Evolutionary conservation across 345 rosid species (phyloP).

Genomic region (Carallia pectinifolia): DNA sequence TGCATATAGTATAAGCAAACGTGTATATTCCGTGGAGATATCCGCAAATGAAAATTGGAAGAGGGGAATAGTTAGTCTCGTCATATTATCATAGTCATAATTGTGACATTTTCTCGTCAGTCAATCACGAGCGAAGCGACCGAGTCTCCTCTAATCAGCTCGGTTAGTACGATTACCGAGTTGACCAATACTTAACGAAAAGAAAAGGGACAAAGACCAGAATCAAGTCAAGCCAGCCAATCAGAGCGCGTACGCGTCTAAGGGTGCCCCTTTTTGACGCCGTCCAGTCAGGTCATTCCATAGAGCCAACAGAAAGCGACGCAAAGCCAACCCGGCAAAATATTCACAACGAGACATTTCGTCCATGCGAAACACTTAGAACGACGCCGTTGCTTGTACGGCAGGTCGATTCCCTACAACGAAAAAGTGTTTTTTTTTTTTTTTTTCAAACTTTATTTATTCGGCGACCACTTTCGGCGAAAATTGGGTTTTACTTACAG

Average conservation of each 20-base stretch:
- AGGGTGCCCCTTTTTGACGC: conserved; percentile 1
- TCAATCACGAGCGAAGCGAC: not conserved
- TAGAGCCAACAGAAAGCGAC: not conserved
- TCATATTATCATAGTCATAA: too few species aligned
- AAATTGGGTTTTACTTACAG: conserved; percentile 25
- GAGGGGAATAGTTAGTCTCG: too few species aligned
- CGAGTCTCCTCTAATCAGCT: not conserved
- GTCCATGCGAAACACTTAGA: not conserved
- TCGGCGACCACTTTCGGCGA: conserved; percentile 45
- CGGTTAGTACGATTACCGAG: too few species aligned
- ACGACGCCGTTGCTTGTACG: conserved; percentile 11
- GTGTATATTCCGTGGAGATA: too few species aligned
- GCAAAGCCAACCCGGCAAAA: not conserved
- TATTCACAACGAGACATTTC: not conserved
- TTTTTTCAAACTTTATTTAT: conserved; percentile 3
- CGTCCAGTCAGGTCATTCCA: not conserved
- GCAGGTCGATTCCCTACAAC: conserved; percentile 20
- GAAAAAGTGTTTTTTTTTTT: not conserved
- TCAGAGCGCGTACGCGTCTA: not conserved
- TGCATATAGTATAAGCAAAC: too few species aligned
- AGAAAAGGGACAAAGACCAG: not conserved
- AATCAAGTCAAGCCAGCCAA: not conserved
- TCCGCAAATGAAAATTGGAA: too few species aligned
- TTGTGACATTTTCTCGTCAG: too few species aligned
- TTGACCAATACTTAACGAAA: not conserved